phyloP scores from a whole-genome alignment of 23 red algal species.

The Gracilaria vermiculophylla region DNA sequence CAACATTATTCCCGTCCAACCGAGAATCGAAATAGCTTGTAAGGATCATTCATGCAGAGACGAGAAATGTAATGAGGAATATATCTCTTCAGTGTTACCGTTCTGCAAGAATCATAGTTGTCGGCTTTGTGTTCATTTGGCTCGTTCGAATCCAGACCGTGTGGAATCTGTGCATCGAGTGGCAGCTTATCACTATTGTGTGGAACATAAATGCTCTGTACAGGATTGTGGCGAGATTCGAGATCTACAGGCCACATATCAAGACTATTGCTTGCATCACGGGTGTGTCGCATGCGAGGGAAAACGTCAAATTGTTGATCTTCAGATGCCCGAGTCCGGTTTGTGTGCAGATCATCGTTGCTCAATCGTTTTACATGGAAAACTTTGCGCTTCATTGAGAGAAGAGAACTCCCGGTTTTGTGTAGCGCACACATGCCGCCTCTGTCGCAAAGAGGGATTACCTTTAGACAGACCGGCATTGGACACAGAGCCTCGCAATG shows the following conservation, averaged over 20 bases:
- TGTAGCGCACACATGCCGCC: background rate
- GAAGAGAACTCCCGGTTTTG: slow-evolving; percentile 1
- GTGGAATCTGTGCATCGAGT: slow-evolving; percentile 7
- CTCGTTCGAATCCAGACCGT: background rate
- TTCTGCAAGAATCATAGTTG: slow-evolving; percentile 7
- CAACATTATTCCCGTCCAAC: background rate
- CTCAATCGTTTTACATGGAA: background rate
- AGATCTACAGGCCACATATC: background rate
- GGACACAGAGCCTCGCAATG: slow-evolving; percentile 18
- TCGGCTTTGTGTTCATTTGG: background rate
- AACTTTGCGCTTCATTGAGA: background rate
- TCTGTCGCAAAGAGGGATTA: slow-evolving; percentile 9
- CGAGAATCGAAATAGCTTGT: slow-evolving; percentile 19
- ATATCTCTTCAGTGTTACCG: background rate
- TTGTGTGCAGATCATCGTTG: slow-evolving; percentile 2
- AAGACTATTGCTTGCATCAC: slow-evolving; percentile 7
- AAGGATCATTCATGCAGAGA: slow-evolving; percentile 11
- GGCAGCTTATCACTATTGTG: background rate
- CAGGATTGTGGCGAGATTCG: background rate
- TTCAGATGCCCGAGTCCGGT: background rate
- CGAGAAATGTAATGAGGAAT: background rate
- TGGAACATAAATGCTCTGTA: slow-evolving; percentile 16
- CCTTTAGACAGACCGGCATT: background rate
- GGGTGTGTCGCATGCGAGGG: slow-evolving; percentile 6
- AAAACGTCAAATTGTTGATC: background rate